Evolutionary conservation across 192 early-diverging fungal genomes (phyloP).

Genomic region (Backusella circina): DNA sequence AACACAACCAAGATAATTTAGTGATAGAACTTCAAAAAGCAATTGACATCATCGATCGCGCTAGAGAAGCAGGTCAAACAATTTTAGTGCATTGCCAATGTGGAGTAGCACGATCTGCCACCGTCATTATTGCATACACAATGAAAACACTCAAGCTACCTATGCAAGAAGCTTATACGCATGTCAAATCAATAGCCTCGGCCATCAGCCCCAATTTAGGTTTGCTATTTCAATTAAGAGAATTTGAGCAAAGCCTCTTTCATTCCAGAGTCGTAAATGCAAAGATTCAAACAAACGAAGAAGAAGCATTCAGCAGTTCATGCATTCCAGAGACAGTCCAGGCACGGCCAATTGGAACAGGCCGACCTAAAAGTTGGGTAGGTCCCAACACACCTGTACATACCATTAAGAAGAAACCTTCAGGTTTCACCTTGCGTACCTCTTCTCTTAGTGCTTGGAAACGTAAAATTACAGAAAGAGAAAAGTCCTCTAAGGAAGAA

Average conservation of each 20-base stretch:
- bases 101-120: constrained; percentile 87
- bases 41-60: constrained; percentile 66
- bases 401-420: not conserved
- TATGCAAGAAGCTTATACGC: constrained; percentile 68
- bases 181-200: constrained; percentile 64
- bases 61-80: constrained; percentile 43
- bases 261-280: not conserved
- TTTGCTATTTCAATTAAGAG: constrained; percentile 75
- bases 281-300: not conserved
- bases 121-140: constrained; percentile 83
- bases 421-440: not conserved
- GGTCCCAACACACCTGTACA: not conserved
- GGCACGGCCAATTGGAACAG: not conserved
- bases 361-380: not conserved
- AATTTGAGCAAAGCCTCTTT: constrained; percentile 48
- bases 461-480: not conserved
- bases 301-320: not conserved
- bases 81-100: constrained; percentile 87
- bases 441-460: constrained; percentile 2
- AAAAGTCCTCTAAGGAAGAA: not conserved
- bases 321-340: constrained; percentile 1
- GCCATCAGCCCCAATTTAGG: constrained; percentile 83
- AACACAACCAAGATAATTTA: constrained; percentile 69
- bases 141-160: constrained; percentile 67
- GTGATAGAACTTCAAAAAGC: constrained; percentile 55